A percentile compares a stretch with the other conserved stretches of the same genome.
Conservation (phyloP, 2,329 filamentous ascomycete genomes). For the Cladosporium oxysporum region DNA sequence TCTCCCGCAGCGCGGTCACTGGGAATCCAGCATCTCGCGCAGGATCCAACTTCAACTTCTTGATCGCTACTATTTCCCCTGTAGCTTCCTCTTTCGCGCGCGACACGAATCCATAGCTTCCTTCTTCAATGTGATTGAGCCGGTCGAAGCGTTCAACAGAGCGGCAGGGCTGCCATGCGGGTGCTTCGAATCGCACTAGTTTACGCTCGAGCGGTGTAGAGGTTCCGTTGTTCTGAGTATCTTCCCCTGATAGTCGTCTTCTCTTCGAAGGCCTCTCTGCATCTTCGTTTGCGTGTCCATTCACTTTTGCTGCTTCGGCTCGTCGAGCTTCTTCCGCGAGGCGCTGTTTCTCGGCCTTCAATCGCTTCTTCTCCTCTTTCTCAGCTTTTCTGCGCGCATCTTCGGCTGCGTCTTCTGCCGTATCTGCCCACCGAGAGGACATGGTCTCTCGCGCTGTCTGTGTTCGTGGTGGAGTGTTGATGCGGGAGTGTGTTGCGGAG, state of each 20-base stretch:
- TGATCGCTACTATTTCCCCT: constrained; percentile 83
- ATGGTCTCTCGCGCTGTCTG: constrained; percentile 23
- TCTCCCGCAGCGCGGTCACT: constrained; percentile 89
- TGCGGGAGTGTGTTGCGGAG: constrained; percentile 19
- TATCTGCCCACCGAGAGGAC: constrained; percentile 81
- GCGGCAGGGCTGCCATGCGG: constrained; percentile 69
- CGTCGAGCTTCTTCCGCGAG: constrained; percentile 56
- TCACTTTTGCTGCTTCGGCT: constrained; percentile 37
- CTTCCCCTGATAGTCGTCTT: constrained; percentile 56
- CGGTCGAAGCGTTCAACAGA: constrained; percentile 88
- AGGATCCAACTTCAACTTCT: constrained; percentile 87
- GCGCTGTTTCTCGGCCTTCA: constrained; percentile 79
- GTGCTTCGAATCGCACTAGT: constrained; percentile 70
- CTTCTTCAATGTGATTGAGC: constrained; percentile 96
- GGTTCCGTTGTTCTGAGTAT: constrained; percentile 22
- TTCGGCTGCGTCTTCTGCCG: constrained; percentile 75
- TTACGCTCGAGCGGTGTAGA: constrained; percentile 45
- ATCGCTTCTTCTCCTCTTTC: constrained; percentile 85
- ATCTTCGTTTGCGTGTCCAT: constrained; percentile 30
- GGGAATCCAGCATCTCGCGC: constrained; percentile 75
- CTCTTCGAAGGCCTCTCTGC: constrained; percentile 56
- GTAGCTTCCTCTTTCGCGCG: constrained; percentile 74
- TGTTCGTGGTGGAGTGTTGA: not conserved
- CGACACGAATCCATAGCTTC: constrained; percentile 92
- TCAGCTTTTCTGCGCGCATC: constrained; percentile 73